Evolutionary conservation across 1,284 basidiomycete species (phyloP).

Genomic region (Schizophyllum amplum): DNA sequence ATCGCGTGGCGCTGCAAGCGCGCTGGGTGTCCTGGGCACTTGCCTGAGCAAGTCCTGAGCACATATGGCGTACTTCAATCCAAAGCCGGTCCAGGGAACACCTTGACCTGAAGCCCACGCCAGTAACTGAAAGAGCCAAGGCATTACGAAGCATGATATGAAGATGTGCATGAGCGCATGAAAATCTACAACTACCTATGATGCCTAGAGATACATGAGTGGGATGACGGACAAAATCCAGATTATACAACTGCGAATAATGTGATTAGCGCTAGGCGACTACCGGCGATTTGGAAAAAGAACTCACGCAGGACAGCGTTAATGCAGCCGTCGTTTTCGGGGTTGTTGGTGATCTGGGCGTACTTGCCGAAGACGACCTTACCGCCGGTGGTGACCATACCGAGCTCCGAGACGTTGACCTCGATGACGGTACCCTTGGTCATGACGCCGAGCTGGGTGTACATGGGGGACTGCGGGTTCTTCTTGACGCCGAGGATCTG

Average conservation of each 20-base stretch:
- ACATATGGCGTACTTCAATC: too few relatives aligned
- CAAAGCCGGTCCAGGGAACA: too few relatives aligned
- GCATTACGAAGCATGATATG: not conserved
- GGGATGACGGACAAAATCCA: not conserved
- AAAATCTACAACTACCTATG: not conserved
- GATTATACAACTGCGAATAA: conserved; percentile 28
- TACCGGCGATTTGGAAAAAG: not conserved
- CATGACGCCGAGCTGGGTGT: conserved; percentile 91
- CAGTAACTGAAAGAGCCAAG: too few relatives aligned
- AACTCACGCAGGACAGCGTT: conserved; percentile 83
- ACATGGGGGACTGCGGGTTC: conserved; percentile 98
- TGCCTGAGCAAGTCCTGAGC: too few relatives aligned
- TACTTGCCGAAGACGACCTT: conserved; percentile 92
- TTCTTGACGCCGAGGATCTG: conserved; percentile 99
- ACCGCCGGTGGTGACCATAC: conserved; percentile 98
- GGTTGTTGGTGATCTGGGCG: conserved; percentile 95
- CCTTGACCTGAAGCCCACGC: too few relatives aligned
- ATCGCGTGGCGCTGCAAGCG: too few relatives aligned
- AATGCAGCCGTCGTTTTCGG: conserved; percentile 95
- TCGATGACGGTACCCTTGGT: conserved; percentile 99
- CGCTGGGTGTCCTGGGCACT: too few relatives aligned
- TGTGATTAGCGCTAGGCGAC: not conserved
- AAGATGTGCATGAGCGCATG: not conserved
- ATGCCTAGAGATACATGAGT: not conserved
- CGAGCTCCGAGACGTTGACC: conserved; percentile 95